Evolutionary conservation across 164 flowering plant species (phyloP), one percentile per base, ranked within the genome.

Genomic region (Umbilicus rupestris): DNA sequence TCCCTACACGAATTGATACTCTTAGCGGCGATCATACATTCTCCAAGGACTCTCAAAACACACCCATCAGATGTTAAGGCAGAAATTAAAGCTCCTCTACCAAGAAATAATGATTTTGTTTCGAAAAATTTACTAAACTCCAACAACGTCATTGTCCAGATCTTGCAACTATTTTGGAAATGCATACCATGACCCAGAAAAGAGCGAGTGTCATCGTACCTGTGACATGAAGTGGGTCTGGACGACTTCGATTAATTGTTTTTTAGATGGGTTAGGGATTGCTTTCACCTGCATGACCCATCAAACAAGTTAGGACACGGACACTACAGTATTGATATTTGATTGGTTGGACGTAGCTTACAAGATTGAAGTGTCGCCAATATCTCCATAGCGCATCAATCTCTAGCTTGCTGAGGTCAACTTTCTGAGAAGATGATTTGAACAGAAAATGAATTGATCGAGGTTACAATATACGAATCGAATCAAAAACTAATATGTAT

Each of bases 221-320:
- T 87, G 94, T 19, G 96, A 85, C 88, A 86, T 80, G 70, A 93
- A 93, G 80, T 93, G 98, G 84, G 89, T 82, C 69, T 87, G 92
- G 63, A 90, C 98, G 69, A 83, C 83, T 75, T 93, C 96, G 29
- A 88, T 72, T 58, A 90, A 79, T 71, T 93, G 89, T 77, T 90
- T 93, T 69, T 83, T 90, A 7, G 98, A 86, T 66, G 94, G 97
- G 76, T 89, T 89, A 69, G 92, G 96, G 20, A 77, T 78, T 55
- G 79, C 76, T 73, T 87, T 93, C 69, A 83, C 86, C 98, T 93
- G 66, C 14, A 62, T 20, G 45, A 58, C 22, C 39, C 28, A 64
- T 1, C 15, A 55, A 44, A 20, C 15, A 41, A 29, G 9, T 29
- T 52, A 46, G 57, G 10, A 62, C 1, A 7, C 11, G 42, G 3